Base-by-base conservation (phyloP, 1,139 yeast species). In the Schwanniomyces etchellsii region DNA sequence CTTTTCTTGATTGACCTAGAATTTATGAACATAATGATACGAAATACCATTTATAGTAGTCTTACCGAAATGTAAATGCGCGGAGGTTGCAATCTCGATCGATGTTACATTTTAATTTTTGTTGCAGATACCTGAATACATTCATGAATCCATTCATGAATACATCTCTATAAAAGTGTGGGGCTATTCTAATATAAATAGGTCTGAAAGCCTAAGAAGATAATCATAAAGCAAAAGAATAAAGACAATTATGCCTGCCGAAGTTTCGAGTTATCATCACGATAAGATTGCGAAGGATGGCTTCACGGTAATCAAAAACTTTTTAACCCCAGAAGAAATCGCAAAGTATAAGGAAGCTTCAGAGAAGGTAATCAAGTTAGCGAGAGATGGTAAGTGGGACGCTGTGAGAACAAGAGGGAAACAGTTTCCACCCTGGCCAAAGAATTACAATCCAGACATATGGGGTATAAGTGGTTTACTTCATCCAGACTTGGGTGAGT, bases 341-440 rank as follows among this genome's bases (percentile, higher is more conserved):
- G 55, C 49, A 16, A 39, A 44, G 24, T 70, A 69, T 44, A 48
- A 48, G 29, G 36, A 40, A 5, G 70, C 73, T 0, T 57, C 77
- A 1, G 58, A 66, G 31, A 42, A 45, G n/a, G 55, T 70, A n/a
- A 64, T 71, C 15, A 53, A 63, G 23, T 44, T 56, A 24, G 75
- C 77, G 13, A 55, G 79, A 28, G 61, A 53, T 5, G 79, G 78
- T 2, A 54, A 67, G 7, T 73, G 78, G 78, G 57, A 68, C 11
- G 57, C 64, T 28, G 76, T 72, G 10, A 58, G 79, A 43, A 70
- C 77, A 4, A 50, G 70, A 30, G 77, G 77, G 4, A 73, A 73
- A 39, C 78, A 72, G 44, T 73, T 73, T 43, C 78, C 79, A 4
- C 78, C 79, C 14, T 73, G 79, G 78, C 77, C 77, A 10, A 55